A percentile compares a stretch with the other conserved stretches of the same genome.
phyloP scores from a whole-genome alignment of 1,284 basidiomycete genomes.

The Sporisorium exsertum region DNA sequence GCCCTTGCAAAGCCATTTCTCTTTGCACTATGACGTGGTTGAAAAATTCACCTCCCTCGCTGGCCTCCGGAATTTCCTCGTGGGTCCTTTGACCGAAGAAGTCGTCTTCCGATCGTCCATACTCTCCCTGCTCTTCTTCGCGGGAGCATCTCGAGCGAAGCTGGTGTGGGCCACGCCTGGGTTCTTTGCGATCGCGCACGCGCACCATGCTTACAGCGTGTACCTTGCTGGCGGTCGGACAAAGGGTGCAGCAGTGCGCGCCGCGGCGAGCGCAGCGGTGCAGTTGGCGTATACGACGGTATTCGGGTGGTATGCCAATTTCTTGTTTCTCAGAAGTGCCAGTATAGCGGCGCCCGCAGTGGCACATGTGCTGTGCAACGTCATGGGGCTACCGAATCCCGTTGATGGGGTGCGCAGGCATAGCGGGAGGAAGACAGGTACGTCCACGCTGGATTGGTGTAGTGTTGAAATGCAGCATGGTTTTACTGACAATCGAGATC shows the following conservation, averaged over 20 bases:
- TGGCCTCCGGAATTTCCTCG: conserved; percentile 81
- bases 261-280: conserved; percentile 73
- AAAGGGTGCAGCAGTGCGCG: conserved; percentile 75
- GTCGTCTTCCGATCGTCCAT: conserved; percentile 89
- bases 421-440: conserved; percentile 68
- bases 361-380: conserved; percentile 88
- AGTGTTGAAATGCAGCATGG: neutral
- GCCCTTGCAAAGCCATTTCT: conserved; percentile 74
- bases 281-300: conserved; percentile 89
- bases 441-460: neutral
- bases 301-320: conserved; percentile 90
- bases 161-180: conserved; percentile 85
- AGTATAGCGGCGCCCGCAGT: conserved; percentile 57
- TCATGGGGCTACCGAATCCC: conserved; percentile 85
- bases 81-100: conserved; percentile 91
- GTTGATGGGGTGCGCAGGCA: conserved; percentile 70
- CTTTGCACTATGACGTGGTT: conserved; percentile 69
- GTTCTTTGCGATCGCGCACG: conserved; percentile 89
- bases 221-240: conserved; percentile 74
- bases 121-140: conserved; percentile 79
- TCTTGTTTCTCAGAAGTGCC: conserved; percentile 84
- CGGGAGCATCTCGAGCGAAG: conserved; percentile 73
- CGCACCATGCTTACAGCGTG: conserved; percentile 88
- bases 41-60: conserved; percentile 73
- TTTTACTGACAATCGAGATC: neutral